These are phyloP conservation scores for Ceratocystis smalleyi DNA, from an alignment of 2,329 filamentous ascomycete species.

Conservation along the genomic window DNA sequence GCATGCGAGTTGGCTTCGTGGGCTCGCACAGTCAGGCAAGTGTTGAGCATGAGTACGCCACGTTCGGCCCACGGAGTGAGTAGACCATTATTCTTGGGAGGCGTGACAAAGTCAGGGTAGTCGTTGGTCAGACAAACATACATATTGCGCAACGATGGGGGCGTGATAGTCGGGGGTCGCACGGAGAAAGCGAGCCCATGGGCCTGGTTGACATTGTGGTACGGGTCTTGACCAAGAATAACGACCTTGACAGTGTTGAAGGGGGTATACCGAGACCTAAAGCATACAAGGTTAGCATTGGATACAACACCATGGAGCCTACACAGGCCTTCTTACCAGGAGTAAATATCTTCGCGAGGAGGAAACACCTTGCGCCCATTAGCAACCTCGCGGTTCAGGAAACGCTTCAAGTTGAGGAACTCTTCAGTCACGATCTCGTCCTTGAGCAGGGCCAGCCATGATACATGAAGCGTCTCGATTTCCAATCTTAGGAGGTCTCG, in stretches of 20 bases:
- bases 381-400: slow-evolving; percentile 62
- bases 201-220: slow-evolving; percentile 89
- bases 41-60: slow-evolving; percentile 86
- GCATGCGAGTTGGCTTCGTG: slow-evolving; percentile 77
- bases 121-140: slow-evolving; percentile 78
- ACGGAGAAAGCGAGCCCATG: slow-evolving; percentile 95
- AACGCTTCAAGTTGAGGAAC: slow-evolving; percentile 78
- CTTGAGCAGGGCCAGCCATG: slow-evolving; percentile 79
- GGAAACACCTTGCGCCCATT: slow-evolving; percentile 71
- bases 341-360: slow-evolving; percentile 78
- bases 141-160: slow-evolving; percentile 85
- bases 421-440: slow-evolving; percentile 65
- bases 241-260: slow-evolving; percentile 80
- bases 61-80: slow-evolving; percentile 88
- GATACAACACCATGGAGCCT: too few relatives aligned
- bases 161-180: slow-evolving; percentile 70
- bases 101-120: slow-evolving; percentile 63
- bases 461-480: slow-evolving; percentile 80
- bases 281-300: slow-evolving; percentile 16
- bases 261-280: slow-evolving; percentile 84
- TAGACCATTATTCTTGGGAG: slow-evolving; percentile 63
- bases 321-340: slow-evolving; percentile 48
- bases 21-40: slow-evolving; percentile 81
- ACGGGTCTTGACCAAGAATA: slow-evolving; percentile 90
- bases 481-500: slow-evolving; percentile 70